Conservation (phyloP, 2,329 filamentous ascomycete species). For the Karstenula rhodostoma region DNA sequence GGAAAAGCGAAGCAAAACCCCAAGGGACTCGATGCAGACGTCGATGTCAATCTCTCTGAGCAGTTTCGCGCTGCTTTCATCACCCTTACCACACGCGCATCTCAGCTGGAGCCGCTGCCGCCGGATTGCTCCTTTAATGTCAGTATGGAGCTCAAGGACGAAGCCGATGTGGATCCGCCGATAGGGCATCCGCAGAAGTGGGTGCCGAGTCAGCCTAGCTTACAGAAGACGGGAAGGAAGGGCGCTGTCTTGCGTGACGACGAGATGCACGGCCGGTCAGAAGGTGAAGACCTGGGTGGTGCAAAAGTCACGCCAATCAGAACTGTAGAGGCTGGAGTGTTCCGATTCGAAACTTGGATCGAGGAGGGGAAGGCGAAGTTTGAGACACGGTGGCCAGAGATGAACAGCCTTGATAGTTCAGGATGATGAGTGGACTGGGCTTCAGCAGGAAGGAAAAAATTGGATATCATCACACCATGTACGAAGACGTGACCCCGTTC, state of each 20-base stretch:
- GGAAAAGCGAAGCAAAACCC: constrained; percentile 10
- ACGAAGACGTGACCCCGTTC: background rate
- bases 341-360: constrained; percentile 74
- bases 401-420: background rate
- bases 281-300: constrained; percentile 57
- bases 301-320: constrained; percentile 68
- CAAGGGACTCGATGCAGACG: constrained; percentile 26
- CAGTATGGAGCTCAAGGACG: constrained; percentile 75
- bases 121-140: constrained; percentile 76
- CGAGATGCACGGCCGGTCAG: constrained; percentile 19
- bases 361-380: constrained; percentile 37
- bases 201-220: constrained; percentile 65
- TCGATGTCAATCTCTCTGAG: constrained; percentile 70
- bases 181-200: constrained; percentile 63
- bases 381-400: background rate
- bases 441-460: background rate
- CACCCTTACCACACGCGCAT: constrained; percentile 67
- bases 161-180: constrained; percentile 59
- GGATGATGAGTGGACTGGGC: background rate
- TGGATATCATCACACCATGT: background rate
- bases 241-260: constrained; percentile 27
- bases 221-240: constrained; percentile 46
- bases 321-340: constrained; percentile 69
- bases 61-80: constrained; percentile 74
- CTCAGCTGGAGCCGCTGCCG: constrained; percentile 66